phyloP scores from a whole-genome alignment of 106 monocot species.

The Triglochin maritima region DNA sequence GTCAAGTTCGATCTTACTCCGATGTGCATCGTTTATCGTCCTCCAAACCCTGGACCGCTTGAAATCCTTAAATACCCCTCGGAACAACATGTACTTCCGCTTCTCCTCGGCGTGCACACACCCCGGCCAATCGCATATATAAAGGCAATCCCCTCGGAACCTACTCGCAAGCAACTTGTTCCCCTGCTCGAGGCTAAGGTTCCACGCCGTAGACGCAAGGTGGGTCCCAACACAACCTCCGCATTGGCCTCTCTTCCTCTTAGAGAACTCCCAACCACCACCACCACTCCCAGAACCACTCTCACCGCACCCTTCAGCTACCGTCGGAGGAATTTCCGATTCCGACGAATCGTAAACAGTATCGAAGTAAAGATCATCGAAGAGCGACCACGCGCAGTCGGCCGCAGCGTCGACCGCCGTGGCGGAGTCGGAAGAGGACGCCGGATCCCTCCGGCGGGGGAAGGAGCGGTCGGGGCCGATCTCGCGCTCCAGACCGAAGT shows the following conservation, averaged over 20 bases:
- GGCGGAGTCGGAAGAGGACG: background rate
- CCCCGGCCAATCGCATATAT: conserved; percentile 82
- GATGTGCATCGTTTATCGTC: conserved; percentile 40
- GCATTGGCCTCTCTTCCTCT: conserved; percentile 25
- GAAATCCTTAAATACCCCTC: conserved; percentile 83
- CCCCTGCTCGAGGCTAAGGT: conserved; percentile 68
- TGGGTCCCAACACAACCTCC: conserved; percentile 25
- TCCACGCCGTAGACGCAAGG: conserved; percentile 47
- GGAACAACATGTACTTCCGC: conserved; percentile 84
- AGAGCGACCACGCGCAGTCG: conserved; percentile 57
- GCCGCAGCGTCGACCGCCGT: background rate
- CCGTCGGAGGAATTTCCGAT: background rate
- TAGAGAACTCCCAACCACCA: background rate
- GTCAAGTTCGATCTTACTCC: conserved; percentile 32
- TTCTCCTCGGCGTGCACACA: conserved; percentile 75
- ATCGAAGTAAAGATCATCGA: conserved; percentile 89
- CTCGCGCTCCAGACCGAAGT: conserved; percentile 83
- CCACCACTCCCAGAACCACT: background rate
- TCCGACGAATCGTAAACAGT: conserved; percentile 61
- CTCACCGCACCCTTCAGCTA: background rate
- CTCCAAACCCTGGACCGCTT: conserved; percentile 76
- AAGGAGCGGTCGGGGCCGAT: conserved; percentile 44
- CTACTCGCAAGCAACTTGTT: conserved; percentile 67
- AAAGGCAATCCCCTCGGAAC: conserved; percentile 61
- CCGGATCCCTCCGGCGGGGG: background rate